Conservation (phyloP, 306 rosid species). For the Canavalia gladiata region DNA sequence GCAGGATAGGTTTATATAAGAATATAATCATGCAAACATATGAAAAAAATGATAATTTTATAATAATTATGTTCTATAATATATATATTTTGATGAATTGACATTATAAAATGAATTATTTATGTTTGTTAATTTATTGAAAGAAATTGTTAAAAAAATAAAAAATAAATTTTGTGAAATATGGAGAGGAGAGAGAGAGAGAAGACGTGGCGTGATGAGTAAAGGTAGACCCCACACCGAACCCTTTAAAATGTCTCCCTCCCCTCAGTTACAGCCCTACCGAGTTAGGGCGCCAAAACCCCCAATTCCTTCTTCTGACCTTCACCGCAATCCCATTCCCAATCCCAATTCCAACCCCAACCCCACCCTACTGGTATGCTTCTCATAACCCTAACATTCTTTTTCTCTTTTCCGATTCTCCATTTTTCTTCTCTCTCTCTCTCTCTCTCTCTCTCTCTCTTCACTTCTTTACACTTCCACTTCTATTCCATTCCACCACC, state of each 20-base stretch:
- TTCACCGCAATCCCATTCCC: background rate
- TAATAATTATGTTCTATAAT: too few relatives aligned
- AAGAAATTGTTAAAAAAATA: background rate
- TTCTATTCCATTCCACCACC: too few relatives aligned
- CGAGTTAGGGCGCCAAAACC: conserved; percentile 26
- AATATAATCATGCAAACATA: too few relatives aligned
- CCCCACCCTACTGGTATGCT: background rate
- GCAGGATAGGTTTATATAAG: too few relatives aligned
- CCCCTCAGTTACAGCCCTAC: background rate
- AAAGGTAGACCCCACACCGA: conserved; percentile 56
- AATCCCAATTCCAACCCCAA: background rate
- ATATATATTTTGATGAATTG: too few relatives aligned
- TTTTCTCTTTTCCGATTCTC: too few relatives aligned
- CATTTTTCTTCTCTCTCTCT: background rate
- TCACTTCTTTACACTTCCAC: too few relatives aligned
- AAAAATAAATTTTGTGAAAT: background rate
- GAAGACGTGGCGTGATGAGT: conserved; percentile 39
- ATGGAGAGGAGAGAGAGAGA: background rate
- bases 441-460: background rate
- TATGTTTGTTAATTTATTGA: too few relatives aligned
- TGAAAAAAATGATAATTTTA: too few relatives aligned
- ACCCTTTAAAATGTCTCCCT: conserved; percentile 49
- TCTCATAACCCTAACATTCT: background rate
- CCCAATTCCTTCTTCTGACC: background rate
- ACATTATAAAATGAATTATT: too few relatives aligned